Percentiles rank a stretch among this genome's conserved stretches.
Conservation (phyloP, 2,329 filamentous ascomycete species). For the Colletotrichum cordylinicola region DNA sequence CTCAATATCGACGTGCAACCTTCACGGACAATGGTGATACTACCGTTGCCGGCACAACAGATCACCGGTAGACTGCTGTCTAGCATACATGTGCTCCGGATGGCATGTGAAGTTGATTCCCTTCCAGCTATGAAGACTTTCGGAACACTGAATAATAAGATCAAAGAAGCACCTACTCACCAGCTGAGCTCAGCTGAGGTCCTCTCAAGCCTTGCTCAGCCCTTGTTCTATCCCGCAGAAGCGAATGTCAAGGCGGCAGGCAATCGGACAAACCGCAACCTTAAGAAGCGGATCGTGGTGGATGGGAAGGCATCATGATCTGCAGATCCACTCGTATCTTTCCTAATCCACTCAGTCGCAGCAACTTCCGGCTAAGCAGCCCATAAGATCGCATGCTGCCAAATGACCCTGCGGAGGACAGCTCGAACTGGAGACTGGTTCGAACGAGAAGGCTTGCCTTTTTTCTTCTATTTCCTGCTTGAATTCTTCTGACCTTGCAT, state of each 20-base stretch:
- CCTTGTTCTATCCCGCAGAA: background rate
- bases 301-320: background rate
- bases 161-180: background rate
- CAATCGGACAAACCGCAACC: background rate
- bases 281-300: background rate
- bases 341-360: background rate
- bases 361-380: background rate
- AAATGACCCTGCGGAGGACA: too few species aligned
- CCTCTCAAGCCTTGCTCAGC: background rate
- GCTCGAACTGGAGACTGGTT: too few species aligned
- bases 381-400: background rate
- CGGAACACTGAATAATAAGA: accelerated
- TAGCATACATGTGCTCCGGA: too few species aligned
- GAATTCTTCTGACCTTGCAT: too few species aligned
- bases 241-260: background rate
- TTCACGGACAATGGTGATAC: accelerated
- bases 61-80: too few species aligned
- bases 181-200: background rate
- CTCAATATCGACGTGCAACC: background rate
- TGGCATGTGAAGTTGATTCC: background rate
- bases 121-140: accelerated
- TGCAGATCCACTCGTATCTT: background rate
- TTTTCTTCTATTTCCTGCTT: too few species aligned
- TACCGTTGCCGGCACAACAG: too few species aligned
- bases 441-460: too few species aligned